These are phyloP conservation scores for Penicillium sclerotiorum DNA, from an alignment of 2,329 filamentous ascomycete species.

Conservation along the genomic window DNA sequence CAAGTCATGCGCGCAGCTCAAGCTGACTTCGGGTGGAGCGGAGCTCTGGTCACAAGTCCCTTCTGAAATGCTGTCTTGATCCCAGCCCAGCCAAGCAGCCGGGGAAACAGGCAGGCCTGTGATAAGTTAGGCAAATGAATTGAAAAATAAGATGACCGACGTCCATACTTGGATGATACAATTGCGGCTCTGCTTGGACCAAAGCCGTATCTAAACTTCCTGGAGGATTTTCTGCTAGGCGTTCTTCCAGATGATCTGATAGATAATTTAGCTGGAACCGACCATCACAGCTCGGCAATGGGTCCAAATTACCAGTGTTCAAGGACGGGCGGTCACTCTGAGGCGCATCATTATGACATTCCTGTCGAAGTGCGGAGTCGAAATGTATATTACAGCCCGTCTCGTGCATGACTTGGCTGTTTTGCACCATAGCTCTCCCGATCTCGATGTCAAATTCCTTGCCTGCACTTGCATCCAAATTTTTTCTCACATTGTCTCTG, in stretches of 20 bases:
- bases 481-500: neutral
- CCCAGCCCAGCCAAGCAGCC: neutral
- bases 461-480: neutral
- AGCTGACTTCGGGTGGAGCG: neutral
- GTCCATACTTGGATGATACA: neutral
- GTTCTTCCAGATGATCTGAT: neutral
- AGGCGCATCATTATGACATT: neutral
- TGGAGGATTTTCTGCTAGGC: neutral
- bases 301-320: neutral
- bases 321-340: neutral
- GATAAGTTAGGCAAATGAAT: neutral
- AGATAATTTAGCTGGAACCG: neutral
- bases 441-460: conserved; percentile 12
- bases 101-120: neutral
- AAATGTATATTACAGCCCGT: neutral
- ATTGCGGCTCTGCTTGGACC: neutral
- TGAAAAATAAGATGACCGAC: neutral
- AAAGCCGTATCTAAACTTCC: neutral
- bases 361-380: neutral
- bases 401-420: neutral
- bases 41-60: neutral
- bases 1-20: neutral
- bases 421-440: conserved; percentile 3
- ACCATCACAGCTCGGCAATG: neutral
- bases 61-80: neutral